Evolutionary conservation across 2,329 filamentous ascomycete species (phyloP).

Genomic region (Hymenoscyphus repandus): DNA sequence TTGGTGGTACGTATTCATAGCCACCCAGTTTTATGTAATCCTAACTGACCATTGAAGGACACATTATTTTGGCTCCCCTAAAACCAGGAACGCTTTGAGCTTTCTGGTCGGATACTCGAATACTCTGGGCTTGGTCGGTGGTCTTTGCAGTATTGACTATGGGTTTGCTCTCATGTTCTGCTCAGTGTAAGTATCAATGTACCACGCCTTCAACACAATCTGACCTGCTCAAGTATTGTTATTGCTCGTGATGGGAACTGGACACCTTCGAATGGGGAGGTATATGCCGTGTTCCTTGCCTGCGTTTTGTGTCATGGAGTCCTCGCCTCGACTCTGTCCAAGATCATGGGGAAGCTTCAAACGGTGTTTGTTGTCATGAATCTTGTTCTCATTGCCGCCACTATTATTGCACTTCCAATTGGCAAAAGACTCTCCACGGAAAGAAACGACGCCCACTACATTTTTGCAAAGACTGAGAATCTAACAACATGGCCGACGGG

Average conservation of each 20-base stretch:
- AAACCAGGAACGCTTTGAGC: constrained; percentile 50
- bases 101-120: constrained; percentile 59
- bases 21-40: not conserved
- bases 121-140: constrained; percentile 54
- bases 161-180: constrained; percentile 52
- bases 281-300: constrained; percentile 53
- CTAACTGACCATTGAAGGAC: constrained; percentile 38
- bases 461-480: constrained; percentile 53
- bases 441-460: constrained; percentile 42
- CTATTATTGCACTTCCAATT: constrained; percentile 51
- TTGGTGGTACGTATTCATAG: constrained; percentile 31
- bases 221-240: constrained; percentile 37
- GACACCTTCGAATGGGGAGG: constrained; percentile 47
- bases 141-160: constrained; percentile 56
- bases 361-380: constrained; percentile 51
- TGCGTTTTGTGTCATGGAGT: constrained; percentile 49
- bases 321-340: constrained; percentile 46
- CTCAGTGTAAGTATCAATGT: constrained; percentile 37
- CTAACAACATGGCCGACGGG: constrained; percentile 52
- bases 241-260: constrained; percentile 51
- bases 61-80: constrained; percentile 51
- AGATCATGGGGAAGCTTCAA: constrained; percentile 55
- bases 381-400: constrained; percentile 48
- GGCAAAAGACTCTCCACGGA: constrained; percentile 34
- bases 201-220: not conserved